Percentiles rank a stretch among this genome's conserved stretches.
These are phyloP conservation scores for Kwoniella shivajii DNA, from an alignment of 1,284 basidiomycete species.

Conservation along the genomic window DNA sequence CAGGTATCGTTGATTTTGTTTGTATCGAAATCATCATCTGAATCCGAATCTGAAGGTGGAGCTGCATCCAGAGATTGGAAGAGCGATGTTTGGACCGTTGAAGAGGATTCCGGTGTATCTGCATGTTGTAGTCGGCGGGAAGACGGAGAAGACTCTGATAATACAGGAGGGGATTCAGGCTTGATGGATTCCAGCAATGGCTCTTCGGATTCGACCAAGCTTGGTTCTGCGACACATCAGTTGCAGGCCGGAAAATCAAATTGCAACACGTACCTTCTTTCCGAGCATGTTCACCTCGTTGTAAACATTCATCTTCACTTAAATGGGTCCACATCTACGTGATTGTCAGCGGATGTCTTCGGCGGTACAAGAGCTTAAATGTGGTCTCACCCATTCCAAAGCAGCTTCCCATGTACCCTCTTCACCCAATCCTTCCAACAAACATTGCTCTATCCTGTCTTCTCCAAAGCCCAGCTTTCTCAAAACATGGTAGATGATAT, in stretches of 20 bases:
- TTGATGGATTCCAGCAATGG: conserved; percentile 3
- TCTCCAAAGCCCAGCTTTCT: conserved; percentile 79
- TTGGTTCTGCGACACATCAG: background rate
- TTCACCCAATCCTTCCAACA: conserved; percentile 51
- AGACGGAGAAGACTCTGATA: background rate
- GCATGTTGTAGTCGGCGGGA: background rate
- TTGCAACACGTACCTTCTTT: conserved; percentile 21
- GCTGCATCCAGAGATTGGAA: conserved; percentile 33
- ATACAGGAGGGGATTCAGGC: background rate
- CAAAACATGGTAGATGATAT: conserved; percentile 79
- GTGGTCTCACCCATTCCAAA: conserved; percentile 77
- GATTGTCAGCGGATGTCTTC: background rate
- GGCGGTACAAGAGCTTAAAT: background rate
- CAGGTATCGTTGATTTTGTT: conserved; percentile 42
- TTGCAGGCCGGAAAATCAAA: background rate
- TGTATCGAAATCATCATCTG: conserved; percentile 64
- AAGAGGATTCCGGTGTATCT: background rate
- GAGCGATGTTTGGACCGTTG: conserved; percentile 19
- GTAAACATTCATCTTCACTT: conserved; percentile 64
- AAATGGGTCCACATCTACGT: conserved; percentile 70
- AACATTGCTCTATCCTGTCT: conserved; percentile 56
- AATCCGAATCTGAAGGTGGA: conserved; percentile 25
- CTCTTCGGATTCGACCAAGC: conserved; percentile 4
- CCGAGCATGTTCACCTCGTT: conserved; percentile 34
- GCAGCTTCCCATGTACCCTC: conserved; percentile 83